These are phyloP conservation scores for Zymoseptoria pseudotritici DNA, from an alignment of 2,329 filamentous ascomycete species.

Conservation along the genomic window DNA sequence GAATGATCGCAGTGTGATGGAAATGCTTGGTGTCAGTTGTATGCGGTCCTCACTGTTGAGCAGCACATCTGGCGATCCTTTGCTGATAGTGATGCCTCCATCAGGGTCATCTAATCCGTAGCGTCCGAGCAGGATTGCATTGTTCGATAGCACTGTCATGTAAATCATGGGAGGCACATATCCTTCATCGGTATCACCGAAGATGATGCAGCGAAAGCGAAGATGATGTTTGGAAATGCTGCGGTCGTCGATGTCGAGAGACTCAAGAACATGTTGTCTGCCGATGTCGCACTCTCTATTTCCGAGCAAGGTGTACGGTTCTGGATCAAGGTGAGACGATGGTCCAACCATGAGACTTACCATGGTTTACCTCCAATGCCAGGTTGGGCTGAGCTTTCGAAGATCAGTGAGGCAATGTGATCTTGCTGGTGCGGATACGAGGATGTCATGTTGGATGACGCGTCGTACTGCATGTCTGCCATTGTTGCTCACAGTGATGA, in stretches of 20 bases:
- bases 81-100: conserved; percentile 21
- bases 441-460: conserved; percentile 17
- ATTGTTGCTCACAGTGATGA: neutral
- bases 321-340: neutral
- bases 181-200: conserved; percentile 32
- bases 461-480: neutral
- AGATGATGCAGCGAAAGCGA: conserved; percentile 40
- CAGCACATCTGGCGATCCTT: conserved; percentile 32
- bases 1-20: conserved; percentile 21
- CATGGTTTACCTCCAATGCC: conserved; percentile 1
- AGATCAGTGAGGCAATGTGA: conserved; percentile 1
- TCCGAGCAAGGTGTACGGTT: neutral
- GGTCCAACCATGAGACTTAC: neutral
- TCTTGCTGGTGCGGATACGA: neutral
- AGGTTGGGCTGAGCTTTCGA: conserved; percentile 7
- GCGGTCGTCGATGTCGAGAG: conserved; percentile 22
- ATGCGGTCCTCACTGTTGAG: conserved; percentile 39
- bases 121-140: conserved; percentile 34
- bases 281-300: conserved; percentile 27
- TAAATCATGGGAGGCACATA: conserved; percentile 41
- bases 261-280: conserved; percentile 18
- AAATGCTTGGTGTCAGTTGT: conserved; percentile 24
- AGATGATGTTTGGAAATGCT: conserved; percentile 42
- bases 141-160: conserved; percentile 39
- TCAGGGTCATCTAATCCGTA: conserved; percentile 21